A percentile compares a stretch with the other conserved stretches of the same genome.
These are phyloP conservation scores for Colletotrichum sojae DNA, from an alignment of 2,329 filamentous ascomycete genomes.

Conservation along the genomic window DNA sequence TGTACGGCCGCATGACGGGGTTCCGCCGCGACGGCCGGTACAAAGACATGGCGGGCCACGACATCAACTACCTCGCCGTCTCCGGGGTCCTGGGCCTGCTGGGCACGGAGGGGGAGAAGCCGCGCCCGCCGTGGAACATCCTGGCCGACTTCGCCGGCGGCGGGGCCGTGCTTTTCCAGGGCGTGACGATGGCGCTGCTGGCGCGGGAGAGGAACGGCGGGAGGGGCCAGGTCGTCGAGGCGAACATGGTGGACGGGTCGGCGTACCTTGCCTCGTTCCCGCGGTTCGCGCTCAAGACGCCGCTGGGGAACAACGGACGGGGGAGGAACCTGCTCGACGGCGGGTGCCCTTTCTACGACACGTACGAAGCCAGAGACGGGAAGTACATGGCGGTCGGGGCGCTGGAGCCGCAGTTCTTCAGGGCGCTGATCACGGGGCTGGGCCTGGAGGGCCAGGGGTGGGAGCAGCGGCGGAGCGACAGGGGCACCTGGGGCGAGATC, in stretches of 20 bases:
- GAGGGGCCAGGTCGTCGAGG: constrained; percentile 89
- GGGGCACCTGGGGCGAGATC: constrained; percentile 77
- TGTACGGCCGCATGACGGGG: constrained; percentile 90
- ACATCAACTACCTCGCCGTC: constrained; percentile 96
- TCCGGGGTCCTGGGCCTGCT: constrained; percentile 84
- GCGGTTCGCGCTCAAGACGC: constrained; percentile 74
- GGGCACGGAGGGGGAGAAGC: constrained; percentile 77
- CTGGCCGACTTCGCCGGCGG: constrained; percentile 94
- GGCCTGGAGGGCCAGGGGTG: constrained; percentile 67
- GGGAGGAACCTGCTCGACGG: constrained; percentile 87
- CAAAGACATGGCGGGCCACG: constrained; percentile 89
- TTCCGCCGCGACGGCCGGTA: constrained; percentile 92
- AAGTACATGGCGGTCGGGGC: constrained; percentile 90
- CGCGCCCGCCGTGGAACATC: constrained; percentile 86
- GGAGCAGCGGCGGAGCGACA: constrained; percentile 70
- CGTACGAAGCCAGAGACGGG: constrained; percentile 86
- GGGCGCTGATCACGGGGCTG: constrained; percentile 75
- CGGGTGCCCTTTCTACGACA: constrained; percentile 90
- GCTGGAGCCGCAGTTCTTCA: constrained; percentile 89
- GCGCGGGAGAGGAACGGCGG: constrained; percentile 72
- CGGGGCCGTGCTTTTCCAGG: constrained; percentile 84
- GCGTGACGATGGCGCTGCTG: constrained; percentile 84
- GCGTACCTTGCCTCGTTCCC: constrained; percentile 85
- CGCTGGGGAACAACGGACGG: constrained; percentile 73
- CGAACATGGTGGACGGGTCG: constrained; percentile 95